These are phyloP conservation scores for Pyrenula aspistea DNA, from an alignment of 495 filamentous ascomycete species.

Conservation along the genomic window DNA sequence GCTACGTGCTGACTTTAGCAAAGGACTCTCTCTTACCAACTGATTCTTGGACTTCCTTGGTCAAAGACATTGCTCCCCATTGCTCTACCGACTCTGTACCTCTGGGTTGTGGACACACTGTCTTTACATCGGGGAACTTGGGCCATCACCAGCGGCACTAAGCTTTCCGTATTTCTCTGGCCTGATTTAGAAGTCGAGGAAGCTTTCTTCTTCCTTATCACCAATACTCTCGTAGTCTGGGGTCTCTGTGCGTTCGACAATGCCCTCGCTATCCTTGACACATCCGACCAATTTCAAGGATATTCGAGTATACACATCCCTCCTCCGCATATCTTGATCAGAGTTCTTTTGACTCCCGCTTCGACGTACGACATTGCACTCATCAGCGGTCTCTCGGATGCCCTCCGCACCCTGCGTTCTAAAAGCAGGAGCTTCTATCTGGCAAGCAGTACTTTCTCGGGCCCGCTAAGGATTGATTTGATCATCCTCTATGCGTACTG, in stretches of 20 bases:
- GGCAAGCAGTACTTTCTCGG: conserved; percentile 50
- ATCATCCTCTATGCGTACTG: conserved; percentile 54
- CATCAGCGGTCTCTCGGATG: conserved; percentile 40
- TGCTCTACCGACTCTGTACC: conserved; percentile 46
- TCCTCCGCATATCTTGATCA: conserved; percentile 29
- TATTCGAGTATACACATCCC: conserved; percentile 13
- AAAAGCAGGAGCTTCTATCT: conserved; percentile 62
- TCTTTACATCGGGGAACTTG: conserved; percentile 51
- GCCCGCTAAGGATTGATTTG: conserved; percentile 51
- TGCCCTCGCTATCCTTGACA: conserved; percentile 40
- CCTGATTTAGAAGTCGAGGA: conserved; percentile 55
- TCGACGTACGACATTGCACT: conserved; percentile 34
- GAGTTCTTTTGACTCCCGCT: conserved; percentile 28
- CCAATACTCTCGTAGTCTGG: conserved; percentile 51
- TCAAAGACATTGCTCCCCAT: conserved; percentile 41
- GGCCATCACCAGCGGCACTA: conserved; percentile 51
- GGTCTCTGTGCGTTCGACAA: conserved; percentile 55
- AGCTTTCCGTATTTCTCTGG: conserved; percentile 45
- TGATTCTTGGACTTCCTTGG: conserved; percentile 41
- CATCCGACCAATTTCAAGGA: not conserved
- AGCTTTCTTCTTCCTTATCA: conserved; percentile 54
- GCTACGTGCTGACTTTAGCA: conserved; percentile 5
- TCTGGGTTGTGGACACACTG: conserved; percentile 55
- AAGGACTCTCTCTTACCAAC: conserved; percentile 35
- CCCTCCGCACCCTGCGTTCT: conserved; percentile 33